Conservation (phyloP, 1,284 basidiomycete species). For the Cerrena zonata region DNA sequence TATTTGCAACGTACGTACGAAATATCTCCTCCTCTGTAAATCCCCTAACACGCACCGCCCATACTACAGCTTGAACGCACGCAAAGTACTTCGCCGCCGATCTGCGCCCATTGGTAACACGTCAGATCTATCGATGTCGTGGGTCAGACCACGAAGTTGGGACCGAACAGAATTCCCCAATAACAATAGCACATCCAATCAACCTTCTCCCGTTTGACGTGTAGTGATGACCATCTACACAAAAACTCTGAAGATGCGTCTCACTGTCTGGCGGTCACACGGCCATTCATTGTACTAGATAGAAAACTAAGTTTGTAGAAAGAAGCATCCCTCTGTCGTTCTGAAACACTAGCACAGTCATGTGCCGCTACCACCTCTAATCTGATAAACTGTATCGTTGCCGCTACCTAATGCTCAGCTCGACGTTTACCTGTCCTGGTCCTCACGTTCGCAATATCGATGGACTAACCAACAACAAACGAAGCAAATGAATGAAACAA, state of each 20-base stretch:
- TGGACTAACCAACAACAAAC: too few relatives aligned
- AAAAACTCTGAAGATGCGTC: not conserved
- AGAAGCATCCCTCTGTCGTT: too few relatives aligned
- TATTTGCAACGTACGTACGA: conserved; percentile 28
- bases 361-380: too few relatives aligned
- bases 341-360: too few relatives aligned
- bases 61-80: not conserved
- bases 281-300: too few relatives aligned
- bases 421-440: too few relatives aligned
- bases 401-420: too few relatives aligned
- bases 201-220: not conserved
- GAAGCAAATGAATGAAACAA: too few relatives aligned
- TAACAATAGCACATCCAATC: not conserved
- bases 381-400: too few relatives aligned
- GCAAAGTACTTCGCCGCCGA: conserved; percentile 3
- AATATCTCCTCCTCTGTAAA: not conserved
- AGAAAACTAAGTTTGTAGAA: too few relatives aligned
- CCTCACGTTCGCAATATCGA: too few relatives aligned
- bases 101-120: too few relatives aligned
- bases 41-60: not conserved
- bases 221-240: not conserved
- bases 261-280: not conserved
- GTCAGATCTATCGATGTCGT: not conserved
- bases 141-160: not conserved
- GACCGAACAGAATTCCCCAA: not conserved